Evolutionary conservation across 2,329 filamentous ascomycete species (phyloP).

Genomic region (Cercospora sp.): DNA sequence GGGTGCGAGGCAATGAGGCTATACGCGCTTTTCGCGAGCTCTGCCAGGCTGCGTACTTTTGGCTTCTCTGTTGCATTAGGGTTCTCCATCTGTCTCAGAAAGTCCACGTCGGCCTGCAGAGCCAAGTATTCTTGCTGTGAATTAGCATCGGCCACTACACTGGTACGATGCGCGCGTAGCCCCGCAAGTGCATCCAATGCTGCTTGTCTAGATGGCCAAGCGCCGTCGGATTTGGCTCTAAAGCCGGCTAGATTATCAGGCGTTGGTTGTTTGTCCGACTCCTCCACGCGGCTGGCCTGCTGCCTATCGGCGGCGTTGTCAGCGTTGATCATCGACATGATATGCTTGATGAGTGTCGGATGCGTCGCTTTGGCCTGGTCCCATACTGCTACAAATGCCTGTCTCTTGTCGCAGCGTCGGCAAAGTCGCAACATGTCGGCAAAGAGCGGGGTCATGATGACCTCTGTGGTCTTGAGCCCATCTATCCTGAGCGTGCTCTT

Average conservation of each 20-base stretch:
- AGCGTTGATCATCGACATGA: neutral
- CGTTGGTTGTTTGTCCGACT: neutral
- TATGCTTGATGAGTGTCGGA: neutral
- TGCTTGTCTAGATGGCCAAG: neutral
- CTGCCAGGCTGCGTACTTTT: neutral
- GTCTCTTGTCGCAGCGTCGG: conserved; percentile 20
- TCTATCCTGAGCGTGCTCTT: conserved; percentile 16
- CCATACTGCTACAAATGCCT: conserved; percentile 21
- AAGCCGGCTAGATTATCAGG: neutral
- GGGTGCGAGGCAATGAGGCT: conserved; percentile 2
- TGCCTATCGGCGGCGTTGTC: neutral
- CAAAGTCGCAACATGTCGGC: conserved; percentile 32
- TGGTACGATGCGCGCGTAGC: neutral
- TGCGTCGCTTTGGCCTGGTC: conserved; percentile 12
- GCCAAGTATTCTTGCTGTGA: conserved; percentile 9
- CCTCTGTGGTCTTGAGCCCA: conserved; percentile 17
- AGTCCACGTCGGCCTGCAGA: conserved; percentile 10
- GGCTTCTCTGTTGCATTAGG: neutral
- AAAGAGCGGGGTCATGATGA: conserved; percentile 24
- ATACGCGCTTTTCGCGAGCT: conserved; percentile 9
- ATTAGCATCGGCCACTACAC: neutral
- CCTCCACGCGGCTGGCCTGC: neutral
- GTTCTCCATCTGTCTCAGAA: neutral
- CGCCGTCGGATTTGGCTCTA: neutral
- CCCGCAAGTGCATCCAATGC: neutral